phyloP scores from a whole-genome alignment of 108 stramenopile species.

The Seminavis robusta region DNA sequence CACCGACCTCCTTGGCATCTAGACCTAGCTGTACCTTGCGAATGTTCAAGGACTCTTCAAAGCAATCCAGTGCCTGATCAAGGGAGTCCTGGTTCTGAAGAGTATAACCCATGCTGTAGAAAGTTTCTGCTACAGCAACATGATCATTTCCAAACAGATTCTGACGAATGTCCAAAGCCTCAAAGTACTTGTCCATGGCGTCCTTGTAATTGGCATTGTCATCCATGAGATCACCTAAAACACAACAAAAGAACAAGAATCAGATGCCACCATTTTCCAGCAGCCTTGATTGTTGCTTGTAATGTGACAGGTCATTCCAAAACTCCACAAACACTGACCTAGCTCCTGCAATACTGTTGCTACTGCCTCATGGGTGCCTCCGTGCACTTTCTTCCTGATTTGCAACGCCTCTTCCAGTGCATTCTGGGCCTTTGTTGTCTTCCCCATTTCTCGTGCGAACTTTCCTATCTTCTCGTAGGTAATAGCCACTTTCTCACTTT shows the following conservation, averaged over 20 bases:
- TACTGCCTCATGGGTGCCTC: constrained; percentile 61
- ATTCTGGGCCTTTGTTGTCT: constrained; percentile 58
- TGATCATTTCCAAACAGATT: constrained; percentile 44
- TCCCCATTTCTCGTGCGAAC: constrained; percentile 41
- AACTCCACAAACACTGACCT: no score
- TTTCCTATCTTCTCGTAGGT: constrained; percentile 69
- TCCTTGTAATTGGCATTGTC: constrained; percentile 59
- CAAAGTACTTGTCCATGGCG: constrained; percentile 62
- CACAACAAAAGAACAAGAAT: no score
- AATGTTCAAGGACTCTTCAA: constrained; percentile 60
- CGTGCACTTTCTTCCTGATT: constrained; percentile 54
- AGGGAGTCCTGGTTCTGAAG: constrained; percentile 51
- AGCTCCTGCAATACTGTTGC: constrained; percentile 68
- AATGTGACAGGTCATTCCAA: no score
- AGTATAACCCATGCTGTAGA: constrained; percentile 74
- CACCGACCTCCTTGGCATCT: constrained; percentile 61
- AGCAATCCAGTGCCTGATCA: constrained; percentile 53
- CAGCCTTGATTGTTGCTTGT: no score
- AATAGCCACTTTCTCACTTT: constrained; percentile 63
- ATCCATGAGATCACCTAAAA: constrained; percentile 76
- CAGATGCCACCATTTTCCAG: no score
- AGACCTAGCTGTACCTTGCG: constrained; percentile 54
- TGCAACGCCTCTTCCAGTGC: constrained; percentile 67
- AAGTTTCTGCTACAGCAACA: constrained; percentile 56
- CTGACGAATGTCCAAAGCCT: constrained; percentile 61